Evolutionary conservation across 106 monocot species (phyloP).

Genomic region (Acorus gramineus): DNA sequence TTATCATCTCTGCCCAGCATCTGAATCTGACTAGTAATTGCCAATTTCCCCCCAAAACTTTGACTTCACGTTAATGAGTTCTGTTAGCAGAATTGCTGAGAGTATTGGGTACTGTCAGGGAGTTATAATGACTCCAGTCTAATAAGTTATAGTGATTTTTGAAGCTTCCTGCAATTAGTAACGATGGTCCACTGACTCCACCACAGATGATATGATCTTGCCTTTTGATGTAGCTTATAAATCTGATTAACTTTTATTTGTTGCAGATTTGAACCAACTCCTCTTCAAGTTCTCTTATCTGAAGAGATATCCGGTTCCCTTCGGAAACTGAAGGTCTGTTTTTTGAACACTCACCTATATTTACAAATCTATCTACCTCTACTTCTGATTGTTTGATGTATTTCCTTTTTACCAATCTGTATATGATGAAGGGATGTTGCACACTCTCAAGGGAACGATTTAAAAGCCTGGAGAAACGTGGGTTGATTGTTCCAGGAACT

Average conservation of each 20-base stretch:
- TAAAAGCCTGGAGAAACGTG: constrained; percentile 70
- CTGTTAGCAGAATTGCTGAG: no score
- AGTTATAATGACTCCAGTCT: no score
- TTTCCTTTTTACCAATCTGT: no score
- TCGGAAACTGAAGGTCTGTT: constrained; percentile 66
- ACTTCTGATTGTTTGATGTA: no score
- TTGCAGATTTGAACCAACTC: constrained; percentile 78
- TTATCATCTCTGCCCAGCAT: no score
- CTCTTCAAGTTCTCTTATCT: constrained; percentile 75
- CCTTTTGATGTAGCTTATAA: neutral
- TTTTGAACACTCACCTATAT: neutral
- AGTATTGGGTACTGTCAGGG: no score
- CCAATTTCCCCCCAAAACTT: no score
- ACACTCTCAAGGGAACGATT: constrained; percentile 58
- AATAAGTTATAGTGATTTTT: no score
- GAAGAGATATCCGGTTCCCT: constrained; percentile 98
- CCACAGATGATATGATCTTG: neutral
- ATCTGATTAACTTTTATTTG: neutral
- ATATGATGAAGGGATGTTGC: constrained; percentile 45
- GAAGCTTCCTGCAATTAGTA: no score
- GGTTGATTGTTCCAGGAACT: constrained; percentile 37
- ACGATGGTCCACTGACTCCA: neutral
- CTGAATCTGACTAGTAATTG: no score
- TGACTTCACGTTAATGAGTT: no score
- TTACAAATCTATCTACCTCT: neutral